phyloP scores from a whole-genome alignment of 1,139 yeast species.

The Pichia norvegensis region DNA sequence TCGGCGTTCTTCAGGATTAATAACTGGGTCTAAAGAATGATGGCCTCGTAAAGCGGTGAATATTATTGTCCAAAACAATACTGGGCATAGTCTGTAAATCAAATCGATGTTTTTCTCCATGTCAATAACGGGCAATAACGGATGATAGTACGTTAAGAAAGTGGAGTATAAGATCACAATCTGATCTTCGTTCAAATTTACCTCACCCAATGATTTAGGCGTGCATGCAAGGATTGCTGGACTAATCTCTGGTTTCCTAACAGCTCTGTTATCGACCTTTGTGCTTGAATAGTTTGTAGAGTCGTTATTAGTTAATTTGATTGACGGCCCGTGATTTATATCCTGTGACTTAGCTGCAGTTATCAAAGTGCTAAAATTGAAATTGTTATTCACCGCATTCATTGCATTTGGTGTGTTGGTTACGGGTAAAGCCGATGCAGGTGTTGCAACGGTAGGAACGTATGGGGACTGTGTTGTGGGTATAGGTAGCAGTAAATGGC shows the following conservation, averaged over 20 bases:
- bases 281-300: constrained; percentile 1
- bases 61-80: constrained; percentile 90
- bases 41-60: constrained; percentile 67
- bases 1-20: constrained; percentile 31
- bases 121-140: constrained; percentile 82
- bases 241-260: constrained; percentile 15
- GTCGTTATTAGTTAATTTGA: not conserved
- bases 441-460: not conserved
- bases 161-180: constrained; percentile 63
- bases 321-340: not conserved
- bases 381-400: not conserved
- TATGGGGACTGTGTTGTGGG: not conserved
- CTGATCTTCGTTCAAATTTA: constrained; percentile 51
- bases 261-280: constrained; percentile 13
- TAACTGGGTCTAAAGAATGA: constrained; percentile 20
- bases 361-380: constrained; percentile 11
- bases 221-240: constrained; percentile 34
- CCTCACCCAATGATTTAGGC: constrained; percentile 61
- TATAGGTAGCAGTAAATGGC: not conserved
- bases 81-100: constrained; percentile 71
- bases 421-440: not conserved
- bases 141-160: constrained; percentile 69
- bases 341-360: constrained; percentile 12
- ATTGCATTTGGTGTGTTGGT: not conserved
- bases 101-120: constrained; percentile 73